phyloP scores from a whole-genome alignment of 2,329 filamentous ascomycete species.

The Hypoxylon sp. region DNA sequence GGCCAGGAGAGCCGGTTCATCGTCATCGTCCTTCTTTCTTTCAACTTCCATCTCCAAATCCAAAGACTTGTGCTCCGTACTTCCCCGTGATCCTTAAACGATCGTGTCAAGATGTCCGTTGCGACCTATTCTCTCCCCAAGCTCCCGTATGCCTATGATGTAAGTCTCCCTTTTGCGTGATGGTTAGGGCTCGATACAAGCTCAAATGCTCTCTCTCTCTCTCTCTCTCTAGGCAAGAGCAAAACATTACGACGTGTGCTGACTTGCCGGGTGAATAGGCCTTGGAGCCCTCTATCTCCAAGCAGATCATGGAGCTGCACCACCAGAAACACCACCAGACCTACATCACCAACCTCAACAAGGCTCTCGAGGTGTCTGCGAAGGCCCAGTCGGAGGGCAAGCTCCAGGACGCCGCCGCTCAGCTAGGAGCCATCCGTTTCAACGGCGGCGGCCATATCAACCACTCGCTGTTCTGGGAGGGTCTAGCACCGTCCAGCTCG shows the following conservation, averaged over 20 bases:
- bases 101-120: constrained; percentile 43
- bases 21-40: neutral
- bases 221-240: neutral
- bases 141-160: constrained; percentile 75
- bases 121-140: constrained; percentile 68
- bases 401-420: constrained; percentile 65
- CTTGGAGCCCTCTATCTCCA: constrained; percentile 76
- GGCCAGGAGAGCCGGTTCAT: neutral
- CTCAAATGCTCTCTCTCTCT: too few species aligned
- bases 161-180: constrained; percentile 51
- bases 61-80: neutral
- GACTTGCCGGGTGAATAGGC: constrained; percentile 54
- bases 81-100: neutral
- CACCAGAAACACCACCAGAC: constrained; percentile 82
- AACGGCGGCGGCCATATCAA: constrained; percentile 94
- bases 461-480: constrained; percentile 92
- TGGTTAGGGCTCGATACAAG: neutral
- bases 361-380: constrained; percentile 66
- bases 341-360: constrained; percentile 80
- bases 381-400: constrained; percentile 62
- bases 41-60: neutral
- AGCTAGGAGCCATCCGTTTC: constrained; percentile 79
- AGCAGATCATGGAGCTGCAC: constrained; percentile 83
- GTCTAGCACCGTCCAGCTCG: constrained; percentile 69
- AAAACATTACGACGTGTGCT: constrained; percentile 10